Evolutionary conservation across 176 grass and related monocot species (phyloP), one percentile per base, ranked within the genome.

Genomic region (barley (Hordeum vulgare)): DNA sequence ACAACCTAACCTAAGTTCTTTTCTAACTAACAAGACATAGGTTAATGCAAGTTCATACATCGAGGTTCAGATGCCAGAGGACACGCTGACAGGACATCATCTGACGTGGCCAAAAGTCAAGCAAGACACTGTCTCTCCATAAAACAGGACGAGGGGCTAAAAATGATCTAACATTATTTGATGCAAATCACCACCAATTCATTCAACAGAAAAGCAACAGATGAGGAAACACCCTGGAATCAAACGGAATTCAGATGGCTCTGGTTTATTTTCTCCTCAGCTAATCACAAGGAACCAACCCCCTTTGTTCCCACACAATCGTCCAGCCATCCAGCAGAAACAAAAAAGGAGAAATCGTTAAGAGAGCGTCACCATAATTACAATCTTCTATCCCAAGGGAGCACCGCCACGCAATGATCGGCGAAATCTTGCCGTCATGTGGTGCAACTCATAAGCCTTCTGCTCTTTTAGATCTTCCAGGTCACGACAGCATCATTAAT

Each of bases 351-450:
- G 61, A 76, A 75, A 84, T 26, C 17, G 61, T 84, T 53, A 42
- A 76, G 75, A 75, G 45, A 80, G 58, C 75, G 68, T 70, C 80
- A 81, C 61, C 61, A 44, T 90, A 87, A 84, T 90, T 90, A 90
- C 84, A 90, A 83, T 23, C 82, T 80, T 74, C 62, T 29, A 77
- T 61, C 61, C 23, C 11, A 37, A 37, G 53, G 81, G 74, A 73
- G 81, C 75, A 58, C 79, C 65, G 49, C 23, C 23, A 36, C 26
- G 60, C 75, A 75, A 61, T 27, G 68, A 80, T 75, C 75, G 51
- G 74, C 79, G 39, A 62, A 29, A 82, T 81, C 24, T 66, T 82
- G 74, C 79, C 66, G 68, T 36, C 74, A 34, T 75, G 51, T 8
- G 51, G 51, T 21, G 51, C 51, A 54, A 20, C 51, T 54, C 51